Percentiles rank a stretch among this genome's conserved stretches.
Evolutionary conservation across 2,329 filamentous ascomycete genomes (phyloP).

Genomic region (Colletotrichum orbiculare): DNA sequence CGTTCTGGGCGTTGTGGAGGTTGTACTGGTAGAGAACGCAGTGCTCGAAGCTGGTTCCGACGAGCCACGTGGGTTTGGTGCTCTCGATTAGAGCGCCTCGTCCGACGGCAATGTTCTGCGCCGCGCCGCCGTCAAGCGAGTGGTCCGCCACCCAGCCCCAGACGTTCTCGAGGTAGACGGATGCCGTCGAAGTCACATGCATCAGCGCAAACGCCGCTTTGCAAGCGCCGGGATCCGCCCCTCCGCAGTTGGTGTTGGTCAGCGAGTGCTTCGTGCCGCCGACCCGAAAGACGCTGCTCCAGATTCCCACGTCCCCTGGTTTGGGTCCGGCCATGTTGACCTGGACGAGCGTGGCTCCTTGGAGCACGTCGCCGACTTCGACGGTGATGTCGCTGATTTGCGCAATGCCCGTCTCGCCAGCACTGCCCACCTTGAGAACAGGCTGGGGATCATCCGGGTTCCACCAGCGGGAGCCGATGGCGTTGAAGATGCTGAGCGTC

Average conservation of each 20-base stretch:
- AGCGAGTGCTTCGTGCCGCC: constrained; percentile 56
- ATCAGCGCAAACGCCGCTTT: constrained; percentile 60
- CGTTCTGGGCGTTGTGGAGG: constrained; percentile 54
- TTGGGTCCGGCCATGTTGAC: constrained; percentile 59
- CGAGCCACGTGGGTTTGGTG: constrained; percentile 62
- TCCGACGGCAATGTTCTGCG: constrained; percentile 55
- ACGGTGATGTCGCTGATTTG: constrained; percentile 65
- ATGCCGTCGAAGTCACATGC: constrained; percentile 58
- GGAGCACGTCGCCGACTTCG: constrained; percentile 58
- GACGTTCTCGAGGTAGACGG: constrained; percentile 64
- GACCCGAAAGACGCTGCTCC: constrained; percentile 57
- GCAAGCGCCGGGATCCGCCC: constrained; percentile 49
- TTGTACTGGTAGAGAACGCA: constrained; percentile 64
- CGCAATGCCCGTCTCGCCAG: constrained; percentile 59
- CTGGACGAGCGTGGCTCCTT: constrained; percentile 54
- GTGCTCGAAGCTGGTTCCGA: constrained; percentile 64
- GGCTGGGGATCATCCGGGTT: constrained; percentile 55
- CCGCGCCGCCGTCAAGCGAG: constrained; percentile 58
- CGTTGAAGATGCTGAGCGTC: constrained; percentile 62
- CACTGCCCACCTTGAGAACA: constrained; percentile 61
- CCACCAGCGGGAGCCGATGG: constrained; percentile 57
- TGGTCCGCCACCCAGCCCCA: constrained; percentile 62
- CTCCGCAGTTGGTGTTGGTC: constrained; percentile 51
- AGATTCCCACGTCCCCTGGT: constrained; percentile 62
- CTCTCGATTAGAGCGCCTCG: constrained; percentile 60